These are phyloP conservation scores for Penicillium coprophilum DNA, from an alignment of 495 filamentous ascomycete genomes.

Conservation along the genomic window DNA sequence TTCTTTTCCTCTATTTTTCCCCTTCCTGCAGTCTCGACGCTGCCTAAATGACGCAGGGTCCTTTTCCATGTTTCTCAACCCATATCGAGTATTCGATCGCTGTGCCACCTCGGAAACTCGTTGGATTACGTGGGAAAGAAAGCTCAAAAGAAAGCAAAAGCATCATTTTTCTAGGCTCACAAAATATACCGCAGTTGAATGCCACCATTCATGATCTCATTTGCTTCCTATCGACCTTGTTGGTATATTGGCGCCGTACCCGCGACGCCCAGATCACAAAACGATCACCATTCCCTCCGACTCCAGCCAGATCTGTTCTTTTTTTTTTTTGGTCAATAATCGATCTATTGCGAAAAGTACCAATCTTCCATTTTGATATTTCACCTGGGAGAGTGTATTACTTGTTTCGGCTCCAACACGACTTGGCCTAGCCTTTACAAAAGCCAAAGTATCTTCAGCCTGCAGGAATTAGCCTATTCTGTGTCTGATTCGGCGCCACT, in stretches of 20 bases:
- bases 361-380: slow-evolving; percentile 3
- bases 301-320: slow-evolving; percentile 16
- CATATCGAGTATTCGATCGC: slow-evolving; percentile 21
- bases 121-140: slow-evolving; percentile 9
- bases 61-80: slow-evolving; percentile 19
- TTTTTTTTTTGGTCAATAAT: slow-evolving; percentile 11
- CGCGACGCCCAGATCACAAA: slow-evolving; percentile 25
- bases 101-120: slow-evolving; percentile 30
- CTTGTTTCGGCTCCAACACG: slow-evolving; percentile 6
- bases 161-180: not conserved
- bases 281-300: slow-evolving; percentile 8
- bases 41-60: slow-evolving; percentile 24
- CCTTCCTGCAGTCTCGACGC: slow-evolving; percentile 2
- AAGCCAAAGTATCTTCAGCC: slow-evolving; percentile 7
- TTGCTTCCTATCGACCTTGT: slow-evolving; percentile 13
- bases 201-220: slow-evolving; percentile 18
- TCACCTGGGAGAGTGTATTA: slow-evolving; percentile 1
- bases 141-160: slow-evolving; percentile 1
- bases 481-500: slow-evolving; percentile 12
- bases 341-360: slow-evolving; percentile 2
- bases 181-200: slow-evolving; percentile 2
- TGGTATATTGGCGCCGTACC: slow-evolving; percentile 20
- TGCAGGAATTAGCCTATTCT: slow-evolving; percentile 1
- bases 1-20: slow-evolving; percentile 1
- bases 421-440: slow-evolving; percentile 5